These are phyloP conservation scores for Bipolaris sorokiniana DNA, from an alignment of 2,329 filamentous ascomycete species.

Conservation along the genomic window DNA sequence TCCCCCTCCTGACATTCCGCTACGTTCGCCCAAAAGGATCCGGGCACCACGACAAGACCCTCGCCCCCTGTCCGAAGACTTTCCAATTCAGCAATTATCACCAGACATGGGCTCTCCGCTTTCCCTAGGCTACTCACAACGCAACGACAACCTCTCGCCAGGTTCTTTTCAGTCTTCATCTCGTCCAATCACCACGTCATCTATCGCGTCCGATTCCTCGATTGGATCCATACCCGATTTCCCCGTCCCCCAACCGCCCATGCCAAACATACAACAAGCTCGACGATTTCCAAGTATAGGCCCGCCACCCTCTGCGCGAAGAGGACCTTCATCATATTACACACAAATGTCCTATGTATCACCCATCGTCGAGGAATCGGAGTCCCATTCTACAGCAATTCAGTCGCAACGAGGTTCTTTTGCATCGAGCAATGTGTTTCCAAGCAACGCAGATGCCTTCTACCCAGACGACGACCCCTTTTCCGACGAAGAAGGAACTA, in stretches of 20 bases:
- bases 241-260: constrained; percentile 45
- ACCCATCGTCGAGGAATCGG: constrained; percentile 57
- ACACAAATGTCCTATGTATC: constrained; percentile 56
- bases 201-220: constrained; percentile 50
- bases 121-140: constrained; percentile 32
- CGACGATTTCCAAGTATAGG: constrained; percentile 53
- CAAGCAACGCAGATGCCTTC: constrained; percentile 49
- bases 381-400: constrained; percentile 53
- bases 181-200: constrained; percentile 48
- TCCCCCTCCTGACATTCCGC: constrained; percentile 31
- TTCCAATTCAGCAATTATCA: constrained; percentile 40
- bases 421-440: constrained; percentile 58
- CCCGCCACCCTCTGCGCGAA: constrained; percentile 56
- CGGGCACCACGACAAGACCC: constrained; percentile 52
- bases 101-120: constrained; percentile 28
- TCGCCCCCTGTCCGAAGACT: constrained; percentile 47
- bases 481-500: constrained; percentile 50
- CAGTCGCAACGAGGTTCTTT: constrained; percentile 52
- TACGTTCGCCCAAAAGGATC: constrained; percentile 39
- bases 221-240: constrained; percentile 52
- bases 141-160: constrained; percentile 44
- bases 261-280: constrained; percentile 43
- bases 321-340: constrained; percentile 58
- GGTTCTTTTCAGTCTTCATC: constrained; percentile 37
- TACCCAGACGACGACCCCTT: constrained; percentile 48